A percentile compares a stretch with the other conserved stretches of the same genome.
Evolutionary conservation across 2,329 filamentous ascomycete species (phyloP).

Genomic region (Ampelomyces quisqualis): DNA sequence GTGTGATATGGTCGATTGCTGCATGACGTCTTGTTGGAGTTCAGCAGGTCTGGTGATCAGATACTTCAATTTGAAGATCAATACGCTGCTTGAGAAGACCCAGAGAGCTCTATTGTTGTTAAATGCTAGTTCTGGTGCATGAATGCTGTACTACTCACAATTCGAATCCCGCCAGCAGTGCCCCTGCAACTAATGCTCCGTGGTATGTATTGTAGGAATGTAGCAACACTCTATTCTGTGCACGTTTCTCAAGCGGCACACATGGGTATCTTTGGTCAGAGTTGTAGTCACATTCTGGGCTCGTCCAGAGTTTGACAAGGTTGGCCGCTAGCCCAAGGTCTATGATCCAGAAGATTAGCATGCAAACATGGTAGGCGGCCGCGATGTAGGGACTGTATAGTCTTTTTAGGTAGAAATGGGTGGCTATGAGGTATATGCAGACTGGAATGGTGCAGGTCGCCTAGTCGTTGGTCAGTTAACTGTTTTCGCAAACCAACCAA

Average conservation of each 20-base stretch:
- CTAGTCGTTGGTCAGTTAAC: conserved; percentile 11
- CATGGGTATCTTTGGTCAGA: conserved; percentile 15
- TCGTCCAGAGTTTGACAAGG: conserved; percentile 24
- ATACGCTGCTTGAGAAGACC: neutral
- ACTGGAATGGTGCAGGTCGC: conserved; percentile 38
- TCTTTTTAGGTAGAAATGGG: neutral
- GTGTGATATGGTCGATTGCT: neutral
- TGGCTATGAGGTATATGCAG: conserved; percentile 49
- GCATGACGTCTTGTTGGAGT: neutral
- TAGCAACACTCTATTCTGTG: conserved; percentile 19
- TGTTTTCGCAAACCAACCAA: too few relatives aligned
- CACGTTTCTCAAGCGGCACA: conserved; percentile 10
- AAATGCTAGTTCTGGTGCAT: neutral
- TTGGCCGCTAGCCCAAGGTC: conserved; percentile 29
- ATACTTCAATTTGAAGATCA: neutral
- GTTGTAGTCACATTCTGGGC: conserved; percentile 10
- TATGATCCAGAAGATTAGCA: conserved; percentile 56
- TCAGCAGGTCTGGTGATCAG: neutral
- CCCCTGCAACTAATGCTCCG: conserved; percentile 25
- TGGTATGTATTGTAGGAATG: conserved; percentile 22
- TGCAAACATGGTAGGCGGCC: conserved; percentile 11
- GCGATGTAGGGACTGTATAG: conserved; percentile 1
- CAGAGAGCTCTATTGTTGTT: neutral
- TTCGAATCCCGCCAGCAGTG: conserved; percentile 28
- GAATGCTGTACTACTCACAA: conserved; percentile 20